These are phyloP conservation scores for Artemisia annua DNA, from an alignment of 129 eudicot genomes.

Conservation along the genomic window DNA sequence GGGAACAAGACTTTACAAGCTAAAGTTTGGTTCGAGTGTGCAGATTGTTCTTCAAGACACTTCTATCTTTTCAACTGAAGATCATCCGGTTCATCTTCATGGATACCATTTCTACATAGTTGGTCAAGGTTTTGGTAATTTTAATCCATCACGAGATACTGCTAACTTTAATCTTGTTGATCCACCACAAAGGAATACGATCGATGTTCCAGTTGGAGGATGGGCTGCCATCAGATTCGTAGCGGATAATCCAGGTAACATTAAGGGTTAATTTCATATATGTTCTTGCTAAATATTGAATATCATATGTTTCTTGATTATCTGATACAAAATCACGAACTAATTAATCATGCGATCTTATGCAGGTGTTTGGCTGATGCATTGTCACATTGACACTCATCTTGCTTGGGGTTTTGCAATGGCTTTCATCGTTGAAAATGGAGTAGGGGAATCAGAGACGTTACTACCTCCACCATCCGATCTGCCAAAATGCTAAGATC, in stretches of 20 bases:
- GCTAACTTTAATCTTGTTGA: slow-evolving; percentile 61
- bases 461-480: slow-evolving; percentile 75
- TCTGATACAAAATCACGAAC: neutral
- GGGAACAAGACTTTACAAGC: slow-evolving; percentile 60
- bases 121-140: slow-evolving; percentile 74
- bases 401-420: slow-evolving; percentile 79
- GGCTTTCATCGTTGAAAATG: slow-evolving; percentile 67
- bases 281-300: neutral
- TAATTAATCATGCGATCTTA: neutral
- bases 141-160: slow-evolving; percentile 52
- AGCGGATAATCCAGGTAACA: slow-evolving; percentile 69
- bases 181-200: slow-evolving; percentile 69
- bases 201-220: slow-evolving; percentile 65
- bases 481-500: slow-evolving; percentile 56
- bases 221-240: slow-evolving; percentile 73
- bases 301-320: neutral
- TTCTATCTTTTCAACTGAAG: slow-evolving; percentile 51
- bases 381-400: slow-evolving; percentile 47
- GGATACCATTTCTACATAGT: slow-evolving; percentile 69
- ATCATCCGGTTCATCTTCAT: slow-evolving; percentile 76
- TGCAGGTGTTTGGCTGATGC: slow-evolving; percentile 26
- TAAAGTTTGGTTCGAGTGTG: slow-evolving; percentile 58
- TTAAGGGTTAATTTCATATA: neutral
- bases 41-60: slow-evolving; percentile 72
- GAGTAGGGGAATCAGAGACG: slow-evolving; percentile 48